phyloP scores from a whole-genome alignment of 208 protist species.

The Vickermania ingenoplastis region DNA sequence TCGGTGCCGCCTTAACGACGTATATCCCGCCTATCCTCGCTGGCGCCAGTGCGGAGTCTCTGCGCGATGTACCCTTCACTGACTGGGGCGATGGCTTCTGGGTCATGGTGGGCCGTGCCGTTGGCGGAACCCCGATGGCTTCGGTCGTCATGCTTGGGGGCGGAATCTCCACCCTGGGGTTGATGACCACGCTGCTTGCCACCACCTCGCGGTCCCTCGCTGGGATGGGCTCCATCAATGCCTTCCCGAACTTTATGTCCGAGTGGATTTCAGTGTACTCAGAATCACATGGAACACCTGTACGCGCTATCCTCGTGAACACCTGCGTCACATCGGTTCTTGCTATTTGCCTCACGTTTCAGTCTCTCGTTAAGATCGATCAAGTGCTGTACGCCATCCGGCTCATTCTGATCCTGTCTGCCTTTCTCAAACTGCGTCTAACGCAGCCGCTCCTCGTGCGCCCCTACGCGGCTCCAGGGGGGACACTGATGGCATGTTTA shows the following conservation, averaged over 20 bases:
- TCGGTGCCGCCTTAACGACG: slow-evolving; percentile 54
- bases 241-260: slow-evolving; percentile 63
- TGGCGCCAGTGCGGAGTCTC: slow-evolving; percentile 47
- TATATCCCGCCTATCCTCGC: slow-evolving; percentile 84
- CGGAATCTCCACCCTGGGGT: slow-evolving; percentile 67
- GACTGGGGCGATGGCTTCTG: slow-evolving; percentile 83
- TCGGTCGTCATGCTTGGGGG: slow-evolving; percentile 69
- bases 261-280: slow-evolving; percentile 55
- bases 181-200: slow-evolving; percentile 77
- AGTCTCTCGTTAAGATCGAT: slow-evolving; percentile 71
- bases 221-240: slow-evolving; percentile 82
- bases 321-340: slow-evolving; percentile 60
- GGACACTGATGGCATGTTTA: slow-evolving; percentile 28
- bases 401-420: slow-evolving; percentile 60
- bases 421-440: slow-evolving; percentile 63
- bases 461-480: slow-evolving; percentile 65
- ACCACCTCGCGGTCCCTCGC: slow-evolving; percentile 79
- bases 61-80: slow-evolving; percentile 45
- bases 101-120: slow-evolving; percentile 78
- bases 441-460: slow-evolving; percentile 64
- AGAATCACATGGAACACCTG: slow-evolving; percentile 40
- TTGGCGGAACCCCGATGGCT: slow-evolving; percentile 68
- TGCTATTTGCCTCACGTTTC: slow-evolving; percentile 61
- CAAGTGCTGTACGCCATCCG: slow-evolving; percentile 81
- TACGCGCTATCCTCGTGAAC: slow-evolving; percentile 78